Evolutionary conservation across 306 rosid species (phyloP).

Genomic region (Trichosanthes truncata): DNA sequence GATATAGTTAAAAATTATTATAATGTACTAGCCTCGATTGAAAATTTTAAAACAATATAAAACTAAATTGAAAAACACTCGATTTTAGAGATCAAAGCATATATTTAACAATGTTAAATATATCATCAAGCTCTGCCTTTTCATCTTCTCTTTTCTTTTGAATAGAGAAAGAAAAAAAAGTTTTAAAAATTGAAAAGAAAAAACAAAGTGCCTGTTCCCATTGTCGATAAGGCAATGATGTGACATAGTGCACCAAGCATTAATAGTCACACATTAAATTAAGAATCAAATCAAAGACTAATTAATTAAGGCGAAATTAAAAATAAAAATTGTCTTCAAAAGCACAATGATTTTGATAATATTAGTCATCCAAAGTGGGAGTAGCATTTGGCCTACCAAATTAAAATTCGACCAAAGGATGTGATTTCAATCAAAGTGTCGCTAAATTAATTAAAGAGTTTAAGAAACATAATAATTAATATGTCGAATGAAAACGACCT

Average conservation of each 20-base stretch:
- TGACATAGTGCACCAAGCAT: not conserved
- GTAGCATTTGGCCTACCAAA: not conserved
- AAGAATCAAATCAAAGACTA: not conserved
- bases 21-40: no score
- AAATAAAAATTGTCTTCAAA: not conserved
- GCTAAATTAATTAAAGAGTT: not conserved
- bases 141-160: not conserved
- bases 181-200: not conserved
- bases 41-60: not conserved
- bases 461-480: not conserved
- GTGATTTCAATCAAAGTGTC: not conserved
- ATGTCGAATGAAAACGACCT: not conserved
- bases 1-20: no score
- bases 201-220: not conserved
- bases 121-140: no score
- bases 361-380: not conserved
- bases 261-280: not conserved
- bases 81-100: no score
- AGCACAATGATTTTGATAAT: not conserved
- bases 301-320: not conserved
- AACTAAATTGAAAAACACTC: not conserved
- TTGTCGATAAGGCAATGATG: not conserved
- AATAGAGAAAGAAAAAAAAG: not conserved
- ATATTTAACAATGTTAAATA: no score
- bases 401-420: not conserved